Base-by-base conservation (phyloP, 2,329 filamentous ascomycete species). In the Sarocladium strictum region DNA sequence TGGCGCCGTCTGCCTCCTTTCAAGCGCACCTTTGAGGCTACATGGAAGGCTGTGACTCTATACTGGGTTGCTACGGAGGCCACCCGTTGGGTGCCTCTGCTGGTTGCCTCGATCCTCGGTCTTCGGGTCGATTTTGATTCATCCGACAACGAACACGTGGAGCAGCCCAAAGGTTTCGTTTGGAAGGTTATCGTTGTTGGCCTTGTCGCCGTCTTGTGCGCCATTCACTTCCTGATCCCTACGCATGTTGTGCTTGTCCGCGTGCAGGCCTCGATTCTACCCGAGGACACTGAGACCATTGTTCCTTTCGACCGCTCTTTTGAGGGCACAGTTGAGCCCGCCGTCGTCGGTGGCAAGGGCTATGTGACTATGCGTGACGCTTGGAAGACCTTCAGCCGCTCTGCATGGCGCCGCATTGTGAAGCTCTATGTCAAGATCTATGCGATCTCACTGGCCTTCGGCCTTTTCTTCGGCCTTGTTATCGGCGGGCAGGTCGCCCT, bases 241-340 rank as follows among this genome's bases (percentile, higher is more conserved):
- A 82, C 89, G 37, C 79, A 82, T 56, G 87, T 93, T 29, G 81
- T 89, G 21, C 82, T 96, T 56, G 78, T 87, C 60, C 90, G 93
- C 58, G 85, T 96, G 33, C 90, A 96, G 67, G 91, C 92, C 6
- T 93, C 89, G 50, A 84, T 96, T 62, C 83, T 97, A 2, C 83
- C 90, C 1, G 86, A 90, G 56, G 85, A 89, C 17, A 81, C 91
- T 60, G 87, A 95, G 72, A 84, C 89, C 24, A 88, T 97, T 59
- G 85, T 97, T 33, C 86, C 90, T 29, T 96, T 97, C 64, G 93
- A 97, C 76, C 88, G 91, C 60, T 86, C 86, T 27, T 95, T 95
- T 64, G 83, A 80, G 59, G 89, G 89, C 62, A 87, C 85, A 66
- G 82, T 93, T 26, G 82, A 86, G 59, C 85, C 89, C n/a, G 80